phyloP scores from a whole-genome alignment of 2,329 filamentous ascomycete species.

The Achaetomium macrosporum region DNA sequence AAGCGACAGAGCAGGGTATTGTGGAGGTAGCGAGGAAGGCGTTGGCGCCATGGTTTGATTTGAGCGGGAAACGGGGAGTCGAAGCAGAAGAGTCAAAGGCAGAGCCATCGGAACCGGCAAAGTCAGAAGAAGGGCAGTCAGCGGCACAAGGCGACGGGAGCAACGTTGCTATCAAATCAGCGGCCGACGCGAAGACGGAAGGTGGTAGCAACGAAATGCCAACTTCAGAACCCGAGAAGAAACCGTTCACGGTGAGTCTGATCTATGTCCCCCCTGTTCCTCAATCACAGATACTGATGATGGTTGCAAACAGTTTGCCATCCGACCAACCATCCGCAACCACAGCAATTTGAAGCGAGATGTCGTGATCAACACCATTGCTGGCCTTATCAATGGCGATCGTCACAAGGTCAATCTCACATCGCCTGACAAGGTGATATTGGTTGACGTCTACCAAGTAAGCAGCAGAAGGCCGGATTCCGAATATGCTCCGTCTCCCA shows the following conservation, averaged over 20 bases:
- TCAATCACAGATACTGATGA: background rate
- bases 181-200: background rate
- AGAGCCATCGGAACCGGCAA: no score
- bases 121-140: conserved; percentile 6
- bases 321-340: conserved; percentile 70
- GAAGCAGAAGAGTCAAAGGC: background rate
- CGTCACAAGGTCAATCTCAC: conserved; percentile 72
- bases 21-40: conserved; percentile 59
- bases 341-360: conserved; percentile 63
- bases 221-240: background rate
- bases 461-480: conserved; percentile 11
- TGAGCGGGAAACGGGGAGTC: conserved; percentile 29
- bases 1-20: conserved; percentile 63
- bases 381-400: conserved; percentile 52
- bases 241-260: conserved; percentile 36
- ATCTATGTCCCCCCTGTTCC: background rate
- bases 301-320: conserved; percentile 60
- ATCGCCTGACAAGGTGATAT: conserved; percentile 69
- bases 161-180: conserved; percentile 4
- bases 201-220: background rate
- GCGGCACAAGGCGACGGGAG: background rate
- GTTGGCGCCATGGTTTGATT: conserved; percentile 56
- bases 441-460: conserved; percentile 78
- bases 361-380: conserved; percentile 65
- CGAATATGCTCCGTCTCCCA: background rate